A percentile compares a stretch with the other conserved stretches of the same genome.
Evolutionary conservation across 352 stramenopile genomes (phyloP).

Genomic region (Phytopythium aichiense): DNA sequence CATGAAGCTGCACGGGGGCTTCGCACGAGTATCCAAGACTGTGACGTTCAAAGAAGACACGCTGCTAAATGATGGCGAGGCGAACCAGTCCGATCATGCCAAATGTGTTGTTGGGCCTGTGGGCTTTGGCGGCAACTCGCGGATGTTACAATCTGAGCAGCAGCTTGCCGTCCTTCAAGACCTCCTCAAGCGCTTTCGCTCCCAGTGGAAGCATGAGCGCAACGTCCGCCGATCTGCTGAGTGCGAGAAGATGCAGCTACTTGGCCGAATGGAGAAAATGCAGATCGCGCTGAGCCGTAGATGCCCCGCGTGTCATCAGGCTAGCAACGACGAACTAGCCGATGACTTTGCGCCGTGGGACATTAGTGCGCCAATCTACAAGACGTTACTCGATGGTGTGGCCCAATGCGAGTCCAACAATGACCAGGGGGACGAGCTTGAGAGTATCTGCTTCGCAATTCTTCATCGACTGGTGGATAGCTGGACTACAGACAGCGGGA

Average conservation of each 20-base stretch:
- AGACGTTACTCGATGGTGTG: slow-evolving; percentile 28
- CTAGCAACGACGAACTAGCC: slow-evolving; percentile 17
- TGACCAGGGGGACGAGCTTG: slow-evolving; percentile 32
- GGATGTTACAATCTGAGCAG: slow-evolving; percentile 40
- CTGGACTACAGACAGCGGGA: slow-evolving; percentile 70
- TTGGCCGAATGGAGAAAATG: slow-evolving; percentile 36
- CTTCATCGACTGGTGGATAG: slow-evolving; percentile 51
- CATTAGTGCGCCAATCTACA: slow-evolving; percentile 34
- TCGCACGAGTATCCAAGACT: background rate
- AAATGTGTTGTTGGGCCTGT: slow-evolving; percentile 13
- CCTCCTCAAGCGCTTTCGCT: slow-evolving; percentile 40
- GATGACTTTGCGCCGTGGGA: slow-evolving; percentile 43
- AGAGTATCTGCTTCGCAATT: slow-evolving; percentile 58
- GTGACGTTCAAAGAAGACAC: background rate
- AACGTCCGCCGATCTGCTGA: slow-evolving; percentile 27
- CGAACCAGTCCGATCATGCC: background rate
- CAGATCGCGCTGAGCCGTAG: slow-evolving; percentile 22
- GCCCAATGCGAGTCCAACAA: slow-evolving; percentile 20
- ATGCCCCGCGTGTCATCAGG: slow-evolving; percentile 22
- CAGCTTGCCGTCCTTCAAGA: slow-evolving; percentile 46
- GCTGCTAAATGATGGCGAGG: background rate
- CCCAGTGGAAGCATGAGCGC: slow-evolving; percentile 49
- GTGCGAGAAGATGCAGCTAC: slow-evolving; percentile 33
- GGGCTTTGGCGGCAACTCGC: slow-evolving; percentile 21
- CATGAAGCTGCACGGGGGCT: slow-evolving; percentile 27